Evolutionary conservation across 2,329 filamentous ascomycete species (phyloP), one percentile per base, ranked within the genome.

Genomic region (Monosporascus cannonballus): DNA sequence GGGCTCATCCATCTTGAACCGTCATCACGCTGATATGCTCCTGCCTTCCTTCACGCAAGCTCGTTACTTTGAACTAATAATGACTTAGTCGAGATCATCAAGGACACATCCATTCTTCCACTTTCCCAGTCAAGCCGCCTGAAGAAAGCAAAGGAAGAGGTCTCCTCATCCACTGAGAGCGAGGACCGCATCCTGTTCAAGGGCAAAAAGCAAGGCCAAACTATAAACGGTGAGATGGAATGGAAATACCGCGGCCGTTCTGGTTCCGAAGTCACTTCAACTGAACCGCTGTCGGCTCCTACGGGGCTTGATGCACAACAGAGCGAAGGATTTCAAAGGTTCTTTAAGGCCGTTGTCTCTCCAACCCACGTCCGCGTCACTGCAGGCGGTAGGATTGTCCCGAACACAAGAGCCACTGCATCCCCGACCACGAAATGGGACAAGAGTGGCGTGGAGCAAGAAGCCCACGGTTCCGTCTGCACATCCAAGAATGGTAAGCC

Each of bases 281-380:
- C 64, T 42, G 77, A 77, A 47, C 79, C 80, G 6, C 69, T 82
- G 37, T 69, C 77, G 49, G 81, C 81, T 22, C 82, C 82, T 11
- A 66, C 74, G 20, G 79, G 75, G 8, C 66, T 79, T 36, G 68
- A 66, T 38, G 77, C 79, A 25, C 83, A 86, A 64, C 77, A 79
- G 59, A 77, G 76, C 36, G 81, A 86, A 64, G 84, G 84, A n/a
- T 87, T 87, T 59, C 79, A 84, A 64, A 75, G 78, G 50, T 87
- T 87, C 63, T 86, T 83, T 69, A 83, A 84, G 63, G 82, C 83
- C 11, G 84, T 86, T n/a, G 76, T 81, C 4, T 87, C 84, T 36
- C 84, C 84, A 7, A 84, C 81, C 15, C 82, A 86, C 65, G 78
- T 86, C 56, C 79, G 84, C 17, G 84, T 87, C 48, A 87, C 84